phyloP scores from a whole-genome alignment of 1,139 yeast genomes.

The Debaryomyces nepalensis region DNA sequence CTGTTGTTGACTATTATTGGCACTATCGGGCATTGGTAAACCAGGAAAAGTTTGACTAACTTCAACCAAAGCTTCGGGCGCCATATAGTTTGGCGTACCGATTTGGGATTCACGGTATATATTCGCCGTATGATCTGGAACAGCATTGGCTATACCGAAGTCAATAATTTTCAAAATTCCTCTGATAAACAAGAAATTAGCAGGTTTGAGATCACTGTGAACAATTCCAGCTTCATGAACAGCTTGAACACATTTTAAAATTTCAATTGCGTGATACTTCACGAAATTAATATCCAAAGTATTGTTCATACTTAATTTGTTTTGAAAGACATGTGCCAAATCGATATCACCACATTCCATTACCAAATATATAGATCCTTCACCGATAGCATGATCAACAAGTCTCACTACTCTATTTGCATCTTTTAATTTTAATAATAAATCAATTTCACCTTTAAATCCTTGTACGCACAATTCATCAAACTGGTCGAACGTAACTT shows the following conservation, averaged over 20 bases:
- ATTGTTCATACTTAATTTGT: slow-evolving; percentile 45
- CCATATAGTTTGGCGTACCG: slow-evolving; percentile 98
- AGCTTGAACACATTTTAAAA: slow-evolving; percentile 81
- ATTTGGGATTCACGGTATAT: slow-evolving; percentile 89
- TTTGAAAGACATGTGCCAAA: slow-evolving; percentile 77
- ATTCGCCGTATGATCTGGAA: slow-evolving; percentile 90
- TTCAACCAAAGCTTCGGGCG: slow-evolving; percentile 90
- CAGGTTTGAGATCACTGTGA: slow-evolving; percentile 95
- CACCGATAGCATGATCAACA: slow-evolving; percentile 71
- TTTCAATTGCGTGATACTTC: slow-evolving; percentile 77
- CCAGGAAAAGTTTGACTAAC: slow-evolving; percentile 45
- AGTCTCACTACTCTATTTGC: slow-evolving; percentile 79
- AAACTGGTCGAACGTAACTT: slow-evolving; percentile 79
- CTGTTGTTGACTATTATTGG: slow-evolving; percentile 19
- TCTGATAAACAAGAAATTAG: slow-evolving; percentile 85
- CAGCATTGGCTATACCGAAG: slow-evolving; percentile 94
- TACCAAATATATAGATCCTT: slow-evolving; percentile 68
- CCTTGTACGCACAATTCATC: slow-evolving; percentile 76
- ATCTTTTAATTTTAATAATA: slow-evolving; percentile 62
- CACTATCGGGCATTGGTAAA: slow-evolving; percentile 25
- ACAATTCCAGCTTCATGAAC: slow-evolving; percentile 90
- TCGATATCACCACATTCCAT: slow-evolving; percentile 98
- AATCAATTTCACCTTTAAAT: slow-evolving; percentile 87
- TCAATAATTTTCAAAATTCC: slow-evolving; percentile 89
- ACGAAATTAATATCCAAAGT: slow-evolving; percentile 79